Base-by-base conservation (phyloP, 768 basidiomycete species). In the Mycena galopus region DNA sequence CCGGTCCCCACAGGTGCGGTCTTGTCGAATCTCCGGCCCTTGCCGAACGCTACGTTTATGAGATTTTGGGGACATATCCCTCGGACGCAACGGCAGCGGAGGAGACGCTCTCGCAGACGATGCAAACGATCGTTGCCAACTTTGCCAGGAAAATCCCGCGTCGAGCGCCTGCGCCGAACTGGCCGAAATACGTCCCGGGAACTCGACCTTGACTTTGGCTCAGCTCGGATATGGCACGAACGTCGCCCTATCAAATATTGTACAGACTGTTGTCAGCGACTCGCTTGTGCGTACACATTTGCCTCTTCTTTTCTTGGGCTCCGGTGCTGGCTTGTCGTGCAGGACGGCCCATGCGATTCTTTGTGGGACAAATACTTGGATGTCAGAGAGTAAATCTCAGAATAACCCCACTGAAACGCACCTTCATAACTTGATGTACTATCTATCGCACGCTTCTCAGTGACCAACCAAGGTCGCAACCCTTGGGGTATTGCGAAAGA, bases 61-160 rank as follows among this genome's bases (percentile, higher is more conserved):
- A 77, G 44, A 71, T 79, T 7, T 80, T 79, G 61, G 79, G 79
- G 17, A 79, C 79, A 3, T 79, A 67, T 42, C 59, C n/a, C 25
- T 65, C 70, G 8, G 78, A 77, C 2, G 79, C 78, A 0, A 78
- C 79, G 1, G 55, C 69, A 1, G 55, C 73, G 12, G 77, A 80
- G 67, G 69, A 25, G 33, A 71, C 73, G 23, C 69, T 79, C 17
- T 79, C 79, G 4, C 27, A 53, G 10, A 80, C 74, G 21, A 72
- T 78, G 61, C 72, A 78, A 57, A 69, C 65, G 10, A 51, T 72
- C 19, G 60, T 75, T 60, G 73, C 71, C 21, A 75, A 76, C 44
- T 77, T 76, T 39, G 62, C 72, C 11, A 76, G 75, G 59, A 71
- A n/a, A n/a, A 78, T 59, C 77, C 76, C 27, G 39, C 61, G 7